Percentiles rank a stretch among this genome's conserved stretches.
These are phyloP conservation scores for Patellifolia procumbens DNA, from an alignment of 179 eudicot genomes.

Conservation along the genomic window DNA sequence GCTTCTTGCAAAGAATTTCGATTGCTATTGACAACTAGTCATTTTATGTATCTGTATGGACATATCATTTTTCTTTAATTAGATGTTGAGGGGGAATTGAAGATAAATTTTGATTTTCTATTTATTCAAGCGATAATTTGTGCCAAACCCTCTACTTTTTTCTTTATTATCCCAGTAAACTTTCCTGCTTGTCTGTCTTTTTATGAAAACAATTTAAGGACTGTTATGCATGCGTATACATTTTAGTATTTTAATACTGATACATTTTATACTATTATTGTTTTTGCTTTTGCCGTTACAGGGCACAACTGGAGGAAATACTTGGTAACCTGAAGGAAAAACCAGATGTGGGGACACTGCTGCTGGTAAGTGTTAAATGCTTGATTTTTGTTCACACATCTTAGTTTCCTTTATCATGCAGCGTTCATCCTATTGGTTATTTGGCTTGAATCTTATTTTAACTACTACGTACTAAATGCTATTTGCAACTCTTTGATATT, in stretches of 20 bases:
- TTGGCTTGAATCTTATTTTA: not conserved
- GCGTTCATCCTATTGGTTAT: not conserved
- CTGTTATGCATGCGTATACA: not conserved
- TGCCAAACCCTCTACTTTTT: not conserved
- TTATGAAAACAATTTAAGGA: not conserved
- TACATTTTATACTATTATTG: too few relatives aligned
- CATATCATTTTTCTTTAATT: not conserved
- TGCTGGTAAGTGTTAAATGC: constrained; percentile 52
- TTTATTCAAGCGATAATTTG: not conserved
- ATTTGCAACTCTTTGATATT: not conserved
- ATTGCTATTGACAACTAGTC: not conserved
- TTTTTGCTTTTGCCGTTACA: constrained; percentile 30
- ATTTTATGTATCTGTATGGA: not conserved
- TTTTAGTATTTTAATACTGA: not conserved
- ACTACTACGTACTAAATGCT: not conserved
- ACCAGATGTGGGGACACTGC: constrained; percentile 87
- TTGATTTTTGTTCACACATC: constrained; percentile 2
- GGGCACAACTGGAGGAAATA: constrained; percentile 86
- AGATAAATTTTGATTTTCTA: not conserved
- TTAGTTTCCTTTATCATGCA: not conserved
- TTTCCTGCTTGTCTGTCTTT: not conserved
- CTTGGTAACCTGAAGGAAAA: constrained; percentile 86
- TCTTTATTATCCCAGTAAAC: not conserved
- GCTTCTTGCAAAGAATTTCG: constrained; percentile 17
- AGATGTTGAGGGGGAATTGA: not conserved